A percentile compares a stretch with the other conserved stretches of the same genome.
These are phyloP conservation scores for Backusella tarrabulga DNA, from an alignment of 192 early-diverging fungal genomes.

Conservation along the genomic window DNA sequence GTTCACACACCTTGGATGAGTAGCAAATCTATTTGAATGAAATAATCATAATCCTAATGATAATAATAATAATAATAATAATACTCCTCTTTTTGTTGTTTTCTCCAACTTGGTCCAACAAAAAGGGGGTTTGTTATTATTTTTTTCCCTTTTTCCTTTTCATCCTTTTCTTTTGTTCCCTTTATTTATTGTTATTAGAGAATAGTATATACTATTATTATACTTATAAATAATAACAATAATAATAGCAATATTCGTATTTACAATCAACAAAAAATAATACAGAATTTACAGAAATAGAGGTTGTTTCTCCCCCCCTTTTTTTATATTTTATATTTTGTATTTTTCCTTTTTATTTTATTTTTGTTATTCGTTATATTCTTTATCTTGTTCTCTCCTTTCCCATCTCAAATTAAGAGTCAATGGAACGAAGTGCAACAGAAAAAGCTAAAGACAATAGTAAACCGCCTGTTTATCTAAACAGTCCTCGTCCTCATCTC, in stretches of 20 bases:
- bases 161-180: not conserved
- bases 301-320: not conserved
- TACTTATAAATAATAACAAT: not conserved
- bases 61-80: too few relatives aligned
- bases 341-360: not conserved
- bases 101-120: not conserved
- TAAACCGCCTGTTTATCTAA: conserved; percentile 18
- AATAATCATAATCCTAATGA: not conserved
- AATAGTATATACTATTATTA: not conserved
- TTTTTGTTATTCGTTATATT: not conserved
- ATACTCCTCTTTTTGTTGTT: not conserved
- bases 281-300: conserved; percentile 1
- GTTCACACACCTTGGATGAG: conserved; percentile 9
- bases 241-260: too few relatives aligned
- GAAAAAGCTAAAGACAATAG: not conserved
- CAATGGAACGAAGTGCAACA: not conserved
- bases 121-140: not conserved
- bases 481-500: conserved; percentile 16
- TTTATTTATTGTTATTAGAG: not conserved
- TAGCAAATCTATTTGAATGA: conserved; percentile 5
- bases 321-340: not conserved
- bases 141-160: not conserved
- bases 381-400: conserved; percentile 5
- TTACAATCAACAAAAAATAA: not conserved
- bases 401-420: not conserved